Evolutionary conservation across 257 asterid genomes (phyloP), one percentile per base, ranked within the genome.

Genomic region (Solanum pinnatisectum): DNA sequence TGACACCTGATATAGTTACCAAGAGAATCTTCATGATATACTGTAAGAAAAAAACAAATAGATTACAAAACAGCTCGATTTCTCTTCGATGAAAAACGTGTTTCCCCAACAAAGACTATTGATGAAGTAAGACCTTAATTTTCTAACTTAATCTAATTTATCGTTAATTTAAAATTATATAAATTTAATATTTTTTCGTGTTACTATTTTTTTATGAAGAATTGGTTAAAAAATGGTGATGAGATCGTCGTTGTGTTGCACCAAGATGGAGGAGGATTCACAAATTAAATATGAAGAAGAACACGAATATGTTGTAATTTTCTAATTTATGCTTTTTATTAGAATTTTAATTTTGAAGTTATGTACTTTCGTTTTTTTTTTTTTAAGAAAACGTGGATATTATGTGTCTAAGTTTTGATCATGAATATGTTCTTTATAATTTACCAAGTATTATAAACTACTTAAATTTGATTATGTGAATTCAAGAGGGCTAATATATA

Each of bases 1-100:
- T 13, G 1, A 2, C 15, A 7, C 5, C 59, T 6, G 0, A 0
- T 6, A 2, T 2, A 39, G 1, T 42, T 42, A 39, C 7, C 23
- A 12, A 23, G 5, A 14, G 0, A 9, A 12, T n/a, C 6, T 76
- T 76, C 23, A 6, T 39, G 22, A 2, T 8, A 2, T 76, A 37
- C 1, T 12, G 6, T 11, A 76, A 13, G 59, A n/a, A 39, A n/a
- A 23, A 76, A 76, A 23, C 6, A 20, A 3, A 10, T 12, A 3
- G 13, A 77, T 7, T 37, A 37, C 10, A 76, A 23, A 39, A 40
- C 35, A 39, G 0, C 13, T 39, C 1, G 35, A 4, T 76, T 23
- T 20, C 4, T 39, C 4, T 23, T 5, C 5, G 14, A 76, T 39
- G 59, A 13, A 2, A 23, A 76, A 23, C 83, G 5, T 2, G 3